Evolutionary conservation across 2,329 filamentous ascomycete genomes (phyloP), one percentile per base, ranked within the genome.

Genomic region (Fusarium transvaalense): DNA sequence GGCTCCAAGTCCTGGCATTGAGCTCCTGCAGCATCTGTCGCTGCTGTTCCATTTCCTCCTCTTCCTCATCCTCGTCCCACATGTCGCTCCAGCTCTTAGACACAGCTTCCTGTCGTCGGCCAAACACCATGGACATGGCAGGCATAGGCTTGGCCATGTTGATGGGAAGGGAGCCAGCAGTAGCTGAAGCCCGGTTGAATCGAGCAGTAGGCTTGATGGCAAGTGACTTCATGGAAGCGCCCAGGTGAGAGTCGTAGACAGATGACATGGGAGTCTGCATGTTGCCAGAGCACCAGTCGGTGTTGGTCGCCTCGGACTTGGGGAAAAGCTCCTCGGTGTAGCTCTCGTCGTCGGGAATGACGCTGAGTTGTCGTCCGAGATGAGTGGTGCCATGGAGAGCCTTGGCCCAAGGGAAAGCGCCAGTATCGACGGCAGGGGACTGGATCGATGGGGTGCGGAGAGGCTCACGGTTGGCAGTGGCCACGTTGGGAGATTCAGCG

Each of bases 31-130:
- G 81, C 38, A 73, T 62, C 54, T 74, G 71, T 39, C 76, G 67
- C 76, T 91, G 87, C 68, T 86, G 86, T 62, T 82, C 81, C 65
- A 85, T 85, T 75, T 91, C 88, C 73, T 91, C 87, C 66, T 91
- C 89, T 68, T 92, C 94, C 45, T 85, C 83, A 55, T 98, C 95
- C 78, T 98, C 95, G 61, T 98, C 95, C 91, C 94, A 97, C 79
- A 98, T 89, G 78, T 99, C 96, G 76, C 94, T 97, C 96, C 96
- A 99, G 84, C 96, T 98, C 90, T 98, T 98, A 58, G 96, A 97
- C 47, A 97, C 92, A 47, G 87, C 84, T 45, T 95, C 91, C 66
- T 89, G 87, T 77, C 91, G 89, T 75, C 89, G 89, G 52, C 92
- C 92, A 77, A 97, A 95, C 51, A 95, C 88, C 76, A 91, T 88